Evolutionary conservation across 257 asterid genomes (phyloP), one percentile per base, ranked within the genome.

Genomic region (Marsdenia floribunda): DNA sequence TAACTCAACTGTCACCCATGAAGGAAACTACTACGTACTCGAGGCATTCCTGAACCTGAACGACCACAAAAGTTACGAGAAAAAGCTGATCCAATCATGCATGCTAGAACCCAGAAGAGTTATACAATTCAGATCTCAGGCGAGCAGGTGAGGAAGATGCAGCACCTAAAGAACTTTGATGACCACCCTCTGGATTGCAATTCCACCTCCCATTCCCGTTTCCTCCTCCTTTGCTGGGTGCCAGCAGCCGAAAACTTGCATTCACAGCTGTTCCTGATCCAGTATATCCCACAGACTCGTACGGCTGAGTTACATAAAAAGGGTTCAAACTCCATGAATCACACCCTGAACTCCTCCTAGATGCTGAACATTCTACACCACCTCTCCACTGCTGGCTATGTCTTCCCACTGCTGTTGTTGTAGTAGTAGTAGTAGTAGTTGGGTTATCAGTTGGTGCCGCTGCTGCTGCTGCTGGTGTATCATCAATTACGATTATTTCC

Each of bases 401-500:
- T 33, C 77, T 47, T 75, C 80, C 63, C 40, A 38, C 68, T 61
- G 78, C 37, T 16, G 75, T 70, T 61, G 78, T 29, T 16, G 75
- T 70, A 16, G 72, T 46, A 59, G 70, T 61, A 50, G 53, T 74
- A 71, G 33, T 29, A 29, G 33, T 29, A 29, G 33, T 29, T 29
- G 33, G 33, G 33, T 29, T 29, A 29, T 29, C 33, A 29, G 33
- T 0, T 29, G n/a, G n/a, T n/a, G n/a, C n/a, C n/a, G 33, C 33
- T 29, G 86, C 85, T 10, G 84, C n/a, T 29, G 33, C 33, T 29
- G 86, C 85, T 10, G 84, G 86, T 2, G 87, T 73, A 82, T 77
- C 96, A 67, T 87, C 86, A 46, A 88, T 83, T 9, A 86, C 78
- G 38, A 83, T 83, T 57, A 86, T 64, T 70, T 91, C 90, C 76